Percentiles rank a stretch among this genome's conserved stretches.
These are phyloP conservation scores for Xylariomycetidae sp. DNA, from an alignment of 2,329 filamentous ascomycete genomes.

Conservation along the genomic window DNA sequence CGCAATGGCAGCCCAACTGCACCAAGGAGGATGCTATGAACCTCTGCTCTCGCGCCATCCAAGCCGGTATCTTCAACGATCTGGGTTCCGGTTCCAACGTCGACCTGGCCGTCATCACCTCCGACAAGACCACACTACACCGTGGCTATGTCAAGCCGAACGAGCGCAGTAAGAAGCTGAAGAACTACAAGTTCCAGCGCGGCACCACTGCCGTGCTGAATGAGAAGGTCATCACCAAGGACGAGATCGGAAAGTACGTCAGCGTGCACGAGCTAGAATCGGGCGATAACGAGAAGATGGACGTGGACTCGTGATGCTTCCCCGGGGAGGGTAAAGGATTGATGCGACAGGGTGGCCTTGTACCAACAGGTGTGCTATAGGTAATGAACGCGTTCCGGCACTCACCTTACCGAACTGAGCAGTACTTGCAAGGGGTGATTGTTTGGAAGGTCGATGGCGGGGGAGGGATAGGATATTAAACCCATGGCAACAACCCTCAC, in stretches of 20 bases:
- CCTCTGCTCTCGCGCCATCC: conserved; percentile 69
- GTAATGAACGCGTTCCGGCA: too few relatives aligned
- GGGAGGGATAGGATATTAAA: too few relatives aligned
- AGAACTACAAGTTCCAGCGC: conserved; percentile 83
- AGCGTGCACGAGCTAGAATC: conserved; percentile 76
- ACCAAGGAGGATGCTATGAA: conserved; percentile 65
- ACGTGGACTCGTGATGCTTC: conserved; percentile 52
- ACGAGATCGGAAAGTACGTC: conserved; percentile 90
- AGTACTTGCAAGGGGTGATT: too few relatives aligned
- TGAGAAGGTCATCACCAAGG: conserved; percentile 91
- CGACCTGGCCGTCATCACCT: conserved; percentile 90
- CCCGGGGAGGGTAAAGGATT: conserved; percentile 13
- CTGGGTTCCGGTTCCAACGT: conserved; percentile 95
- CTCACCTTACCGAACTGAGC: too few relatives aligned
- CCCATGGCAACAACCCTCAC: too few relatives aligned
- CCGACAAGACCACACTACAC: conserved; percentile 89
- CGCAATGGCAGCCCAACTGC: conserved; percentile 79
- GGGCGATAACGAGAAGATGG: conserved; percentile 63
- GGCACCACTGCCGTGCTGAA: conserved; percentile 96
- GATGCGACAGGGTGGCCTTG: too few relatives aligned
- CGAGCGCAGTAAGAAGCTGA: conserved; percentile 81
- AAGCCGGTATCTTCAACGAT: conserved; percentile 98
- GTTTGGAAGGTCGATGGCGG: too few relatives aligned
- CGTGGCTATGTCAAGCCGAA: conserved; percentile 93
- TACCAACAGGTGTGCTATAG: neutral